These are phyloP conservation scores for Pseudogymnoascus sp. DNA, from an alignment of 2,329 filamentous ascomycete genomes.

Conservation along the genomic window DNA sequence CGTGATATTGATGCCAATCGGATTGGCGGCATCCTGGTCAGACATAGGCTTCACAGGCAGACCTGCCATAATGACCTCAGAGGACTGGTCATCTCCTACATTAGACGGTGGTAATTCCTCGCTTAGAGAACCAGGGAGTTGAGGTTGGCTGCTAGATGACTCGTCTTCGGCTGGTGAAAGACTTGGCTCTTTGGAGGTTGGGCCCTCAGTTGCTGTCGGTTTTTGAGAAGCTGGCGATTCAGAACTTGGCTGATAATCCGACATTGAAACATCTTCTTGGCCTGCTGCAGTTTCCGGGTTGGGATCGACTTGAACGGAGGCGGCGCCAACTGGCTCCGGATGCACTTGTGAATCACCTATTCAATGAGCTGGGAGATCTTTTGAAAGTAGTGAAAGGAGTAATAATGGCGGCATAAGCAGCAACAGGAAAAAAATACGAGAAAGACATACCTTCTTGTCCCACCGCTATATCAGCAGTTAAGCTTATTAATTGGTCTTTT, in stretches of 20 bases:
- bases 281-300: not conserved
- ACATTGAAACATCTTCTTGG: slow-evolving; percentile 2
- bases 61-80: not conserved
- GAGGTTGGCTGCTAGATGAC: not conserved
- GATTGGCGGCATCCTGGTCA: not conserved
- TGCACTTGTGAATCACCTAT: slow-evolving; percentile 12
- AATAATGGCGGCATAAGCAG: not conserved
- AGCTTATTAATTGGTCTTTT: slow-evolving; percentile 27
- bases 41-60: not conserved
- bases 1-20: not conserved
- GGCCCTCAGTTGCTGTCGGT: not conserved
- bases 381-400: not conserved
- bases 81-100: not conserved
- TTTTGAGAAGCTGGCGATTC: not conserved
- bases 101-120: not conserved
- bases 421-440: not conserved
- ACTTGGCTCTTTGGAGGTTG: not conserved
- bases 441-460: slow-evolving; percentile 12
- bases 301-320: not conserved
- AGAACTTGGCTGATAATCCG: not conserved
- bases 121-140: not conserved
- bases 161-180: not conserved
- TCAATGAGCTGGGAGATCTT: slow-evolving; percentile 17
- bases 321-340: not conserved
- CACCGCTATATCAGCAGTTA: slow-evolving; percentile 22